Evolutionary conservation across 352 stramenopile species (phyloP).

Genomic region (Globisporangium cystogenes): DNA sequence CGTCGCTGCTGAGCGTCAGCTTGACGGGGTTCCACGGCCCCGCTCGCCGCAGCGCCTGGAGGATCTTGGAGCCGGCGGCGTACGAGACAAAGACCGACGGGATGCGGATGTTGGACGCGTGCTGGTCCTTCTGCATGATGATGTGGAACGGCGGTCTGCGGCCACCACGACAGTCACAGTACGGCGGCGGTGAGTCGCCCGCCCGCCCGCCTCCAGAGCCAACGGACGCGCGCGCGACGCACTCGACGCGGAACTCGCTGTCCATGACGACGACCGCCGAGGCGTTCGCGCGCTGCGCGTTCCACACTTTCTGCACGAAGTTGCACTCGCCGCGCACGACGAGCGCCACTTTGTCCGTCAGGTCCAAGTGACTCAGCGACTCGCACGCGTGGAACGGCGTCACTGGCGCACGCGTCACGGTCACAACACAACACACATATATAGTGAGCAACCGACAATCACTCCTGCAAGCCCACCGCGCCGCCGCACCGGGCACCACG

Average conservation of each 20-base stretch:
- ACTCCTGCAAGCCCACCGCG: not conserved
- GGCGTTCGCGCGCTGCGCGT: slow-evolving; percentile 58
- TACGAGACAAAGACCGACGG: slow-evolving; percentile 74
- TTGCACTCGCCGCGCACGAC: slow-evolving; percentile 71
- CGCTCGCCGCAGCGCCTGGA: slow-evolving; percentile 28
- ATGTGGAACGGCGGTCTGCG: slow-evolving; percentile 65
- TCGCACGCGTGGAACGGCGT: slow-evolving; percentile 61
- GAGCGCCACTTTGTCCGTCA: slow-evolving; percentile 64
- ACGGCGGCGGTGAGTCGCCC: no score
- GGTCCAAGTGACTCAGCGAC: slow-evolving; percentile 29
- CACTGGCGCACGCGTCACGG: slow-evolving; percentile 13
- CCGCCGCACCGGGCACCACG: slow-evolving; percentile 32
- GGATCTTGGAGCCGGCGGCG: slow-evolving; percentile 46
- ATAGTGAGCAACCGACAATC: no score
- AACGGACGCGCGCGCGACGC: no score
- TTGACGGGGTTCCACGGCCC: slow-evolving; percentile 49
- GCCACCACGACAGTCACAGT: not conserved
- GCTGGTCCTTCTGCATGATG: slow-evolving; percentile 83
- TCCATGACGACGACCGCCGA: slow-evolving; percentile 75
- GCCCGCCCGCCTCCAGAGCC: no score
- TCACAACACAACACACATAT: not conserved
- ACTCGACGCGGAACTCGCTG: slow-evolving; percentile 49
- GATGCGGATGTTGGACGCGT: slow-evolving; percentile 53
- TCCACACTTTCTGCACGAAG: slow-evolving; percentile 44
- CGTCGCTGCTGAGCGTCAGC: slow-evolving; percentile 48